phyloP scores from a whole-genome alignment of 2,329 filamentous ascomycete genomes.

The Cadophora sp. region DNA sequence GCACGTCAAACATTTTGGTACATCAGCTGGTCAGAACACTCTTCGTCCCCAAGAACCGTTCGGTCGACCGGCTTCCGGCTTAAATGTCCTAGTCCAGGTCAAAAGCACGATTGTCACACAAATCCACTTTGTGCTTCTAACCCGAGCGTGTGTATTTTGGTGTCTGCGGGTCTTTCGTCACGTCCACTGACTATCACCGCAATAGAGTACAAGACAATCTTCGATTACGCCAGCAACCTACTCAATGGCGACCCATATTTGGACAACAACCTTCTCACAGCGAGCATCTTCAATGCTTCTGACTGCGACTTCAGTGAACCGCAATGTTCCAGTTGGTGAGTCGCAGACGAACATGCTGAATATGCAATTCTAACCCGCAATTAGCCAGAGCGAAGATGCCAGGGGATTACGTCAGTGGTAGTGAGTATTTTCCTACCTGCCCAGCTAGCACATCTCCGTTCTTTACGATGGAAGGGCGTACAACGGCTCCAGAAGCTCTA shows the following conservation, averaged over 20 bases:
- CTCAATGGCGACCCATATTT: neutral
- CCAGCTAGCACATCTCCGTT: neutral
- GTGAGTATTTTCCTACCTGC: neutral
- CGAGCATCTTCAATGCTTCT: neutral
- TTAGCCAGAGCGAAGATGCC: neutral
- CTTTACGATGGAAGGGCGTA: neutral
- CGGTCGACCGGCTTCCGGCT: neutral
- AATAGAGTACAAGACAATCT: neutral
- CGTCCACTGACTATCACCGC: neutral
- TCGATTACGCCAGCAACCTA: neutral
- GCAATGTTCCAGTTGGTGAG: neutral
- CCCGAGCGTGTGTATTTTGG: neutral
- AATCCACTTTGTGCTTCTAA: neutral
- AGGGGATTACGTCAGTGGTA: neutral
- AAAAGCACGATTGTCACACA: neutral
- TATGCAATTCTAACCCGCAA: neutral
- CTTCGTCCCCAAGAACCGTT: slow-evolving; percentile 3
- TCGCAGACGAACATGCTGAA: neutral
- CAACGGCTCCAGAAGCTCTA: slow-evolving; percentile 1
- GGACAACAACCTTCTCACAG: neutral
- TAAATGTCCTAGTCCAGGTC: neutral
- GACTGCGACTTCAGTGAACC: slow-evolving; percentile 2
- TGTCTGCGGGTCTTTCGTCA: neutral
- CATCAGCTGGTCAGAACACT: neutral
- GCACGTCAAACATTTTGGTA: too few species aligned